Evolutionary conservation across 352 stramenopile genomes (phyloP).

Genomic region (Phytophthora sp.): DNA sequence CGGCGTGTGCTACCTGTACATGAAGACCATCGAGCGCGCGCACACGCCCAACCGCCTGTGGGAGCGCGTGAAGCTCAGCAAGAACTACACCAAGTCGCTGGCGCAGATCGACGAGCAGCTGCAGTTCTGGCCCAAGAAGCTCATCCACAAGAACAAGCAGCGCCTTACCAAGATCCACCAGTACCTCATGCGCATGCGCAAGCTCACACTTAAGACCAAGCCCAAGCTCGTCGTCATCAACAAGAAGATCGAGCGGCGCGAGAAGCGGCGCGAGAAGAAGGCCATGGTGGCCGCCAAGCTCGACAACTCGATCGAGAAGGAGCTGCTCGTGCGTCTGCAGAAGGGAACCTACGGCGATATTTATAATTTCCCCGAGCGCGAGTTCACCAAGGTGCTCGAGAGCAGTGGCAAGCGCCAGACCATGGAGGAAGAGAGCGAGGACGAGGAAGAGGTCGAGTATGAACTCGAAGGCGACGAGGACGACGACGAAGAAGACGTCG

Average conservation of each 20-base stretch:
- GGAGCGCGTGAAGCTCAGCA: conserved; percentile 97
- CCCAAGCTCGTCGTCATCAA: conserved; percentile 96
- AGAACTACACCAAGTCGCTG: conserved; percentile 98
- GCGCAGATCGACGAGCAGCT: conserved; percentile 95
- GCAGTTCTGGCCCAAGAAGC: conserved; percentile 98
- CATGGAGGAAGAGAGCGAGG: conserved; percentile 92
- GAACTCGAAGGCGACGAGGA: conserved; percentile 62
- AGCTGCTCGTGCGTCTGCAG: conserved; percentile 97
- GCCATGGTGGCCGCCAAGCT: conserved; percentile 95
- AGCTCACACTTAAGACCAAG: conserved; percentile 95
- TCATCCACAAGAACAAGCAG: conserved; percentile 99
- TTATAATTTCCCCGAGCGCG: conserved; percentile 98
- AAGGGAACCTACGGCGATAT: conserved; percentile 99
- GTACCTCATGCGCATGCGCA: conserved; percentile 99
- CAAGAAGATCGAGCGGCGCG: conserved; percentile 96
- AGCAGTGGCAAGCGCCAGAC: conserved; percentile 88
- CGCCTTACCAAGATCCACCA: conserved; percentile 99
- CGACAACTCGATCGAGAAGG: conserved; percentile 96
- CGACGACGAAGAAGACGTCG: conserved; percentile 33
- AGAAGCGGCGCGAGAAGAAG: conserved; percentile 97
- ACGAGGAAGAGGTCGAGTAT: conserved; percentile 65
- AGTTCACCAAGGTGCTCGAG: conserved; percentile 90
- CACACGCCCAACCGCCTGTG: conserved; percentile 99
- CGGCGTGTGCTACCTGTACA: conserved; percentile 95
- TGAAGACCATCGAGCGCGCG: conserved; percentile 99